Percentiles rank a stretch among this genome's conserved stretches.
Conservation (phyloP, 306 rosid genomes). For the Pyrus bretschneideri region DNA sequence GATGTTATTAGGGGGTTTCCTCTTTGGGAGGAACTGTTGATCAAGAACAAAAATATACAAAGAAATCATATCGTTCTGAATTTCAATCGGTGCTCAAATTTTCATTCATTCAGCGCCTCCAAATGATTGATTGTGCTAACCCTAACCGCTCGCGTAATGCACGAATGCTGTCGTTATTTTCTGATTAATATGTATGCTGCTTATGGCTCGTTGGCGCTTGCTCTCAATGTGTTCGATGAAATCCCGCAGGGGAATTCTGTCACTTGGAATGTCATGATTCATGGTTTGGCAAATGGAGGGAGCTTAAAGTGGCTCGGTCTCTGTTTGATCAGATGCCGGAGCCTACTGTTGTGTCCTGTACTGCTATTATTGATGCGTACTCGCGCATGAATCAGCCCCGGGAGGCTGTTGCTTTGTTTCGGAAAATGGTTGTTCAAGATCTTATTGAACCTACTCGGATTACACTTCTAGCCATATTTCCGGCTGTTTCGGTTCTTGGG, state of each 20-base stretch:
- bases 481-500: too few relatives aligned
- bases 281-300: slow-evolving; percentile 51
- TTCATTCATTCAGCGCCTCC: background rate
- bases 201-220: slow-evolving; percentile 37
- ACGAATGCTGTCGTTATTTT: background rate
- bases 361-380: background rate
- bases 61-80: slow-evolving; percentile 1
- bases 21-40: background rate
- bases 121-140: background rate
- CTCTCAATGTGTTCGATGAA: slow-evolving; percentile 40
- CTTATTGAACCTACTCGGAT: too few relatives aligned
- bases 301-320: slow-evolving; percentile 42
- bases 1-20: background rate
- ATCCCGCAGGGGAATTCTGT: slow-evolving; percentile 44
- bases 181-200: slow-evolving; percentile 32
- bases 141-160: background rate
- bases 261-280: slow-evolving; percentile 61
- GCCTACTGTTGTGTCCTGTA: background rate
- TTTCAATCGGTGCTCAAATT: background rate
- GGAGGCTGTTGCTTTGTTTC: background rate
- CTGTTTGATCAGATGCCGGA: background rate
- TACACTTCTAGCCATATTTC: too few relatives aligned
- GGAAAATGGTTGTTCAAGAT: background rate
- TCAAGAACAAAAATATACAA: background rate
- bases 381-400: background rate